A percentile compares a stretch with the other conserved stretches of the same genome.
Evolutionary conservation across 225 moss, liverwort and hornwort species (phyloP).

Genomic region (Bryum argenteum): DNA sequence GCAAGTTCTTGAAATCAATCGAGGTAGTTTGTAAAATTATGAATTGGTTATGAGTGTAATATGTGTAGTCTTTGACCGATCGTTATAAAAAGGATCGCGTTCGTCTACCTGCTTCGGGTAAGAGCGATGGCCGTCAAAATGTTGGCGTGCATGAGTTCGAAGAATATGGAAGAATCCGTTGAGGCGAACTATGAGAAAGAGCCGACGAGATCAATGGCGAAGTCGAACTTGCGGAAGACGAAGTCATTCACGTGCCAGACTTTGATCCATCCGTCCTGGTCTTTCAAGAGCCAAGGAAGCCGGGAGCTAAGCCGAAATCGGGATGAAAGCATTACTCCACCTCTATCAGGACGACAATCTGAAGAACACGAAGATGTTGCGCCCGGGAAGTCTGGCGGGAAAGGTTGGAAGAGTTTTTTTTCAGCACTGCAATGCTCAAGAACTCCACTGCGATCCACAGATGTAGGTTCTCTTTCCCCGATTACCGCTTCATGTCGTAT

Average conservation of each 20-base stretch:
- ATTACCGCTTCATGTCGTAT: background rate
- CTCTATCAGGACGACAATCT: slow-evolving; percentile 18
- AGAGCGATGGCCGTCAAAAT: slow-evolving; percentile 54
- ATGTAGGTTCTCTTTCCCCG: slow-evolving; percentile 40
- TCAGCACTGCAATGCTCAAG: slow-evolving; percentile 51
- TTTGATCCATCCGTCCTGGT: slow-evolving; percentile 54
- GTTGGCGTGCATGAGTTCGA: slow-evolving; percentile 62
- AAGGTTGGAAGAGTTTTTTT: slow-evolving; percentile 53
- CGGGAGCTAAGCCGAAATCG: slow-evolving; percentile 15
- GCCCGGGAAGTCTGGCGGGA: slow-evolving; percentile 27
- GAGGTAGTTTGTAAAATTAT: background rate
- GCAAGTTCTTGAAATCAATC: background rate
- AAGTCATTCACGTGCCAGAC: slow-evolving; percentile 63
- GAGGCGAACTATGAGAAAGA: slow-evolving; percentile 40
- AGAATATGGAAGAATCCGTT: slow-evolving; percentile 46
- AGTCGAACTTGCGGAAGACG: slow-evolving; percentile 42
- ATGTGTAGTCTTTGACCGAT: slow-evolving; percentile 17
- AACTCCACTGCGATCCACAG: slow-evolving; percentile 49
- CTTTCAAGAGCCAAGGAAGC: slow-evolving; percentile 44
- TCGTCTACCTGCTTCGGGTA: slow-evolving; percentile 7
- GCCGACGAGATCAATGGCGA: slow-evolving; percentile 41
- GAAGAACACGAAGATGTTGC: slow-evolving; percentile 36
- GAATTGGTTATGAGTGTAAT: background rate
- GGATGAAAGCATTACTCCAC: slow-evolving; percentile 28
- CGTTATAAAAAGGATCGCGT: background rate